Base-by-base conservation (phyloP, 805 yeast species). In the Nematodospora valgi region DNA sequence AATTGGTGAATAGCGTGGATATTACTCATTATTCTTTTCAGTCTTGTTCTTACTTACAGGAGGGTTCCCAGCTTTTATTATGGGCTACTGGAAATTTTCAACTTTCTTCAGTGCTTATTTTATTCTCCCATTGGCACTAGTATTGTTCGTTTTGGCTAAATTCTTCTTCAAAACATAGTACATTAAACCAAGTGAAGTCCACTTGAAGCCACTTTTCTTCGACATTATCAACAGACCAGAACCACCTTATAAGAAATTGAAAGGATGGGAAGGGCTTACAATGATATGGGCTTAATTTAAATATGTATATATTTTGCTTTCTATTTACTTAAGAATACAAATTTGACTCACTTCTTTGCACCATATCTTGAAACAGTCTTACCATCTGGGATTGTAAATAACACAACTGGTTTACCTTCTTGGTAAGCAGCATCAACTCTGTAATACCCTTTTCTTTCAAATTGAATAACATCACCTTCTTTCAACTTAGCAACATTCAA, bases 331-430 rank as follows among this genome's bases (percentile, higher is more conserved):
- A n/a, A n/a, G n/a, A n/a, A n/a, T n/a, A n/a, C n/a, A n/a, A n/a
- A n/a, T n/a, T n/a, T 21, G 5, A 31, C 10, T 45, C 51, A 62
- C 46, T 62, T 62, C 58, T 62, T 62, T 24, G 59, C 46, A 30
- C 61, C 61, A 30, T 54, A 52, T 47, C 49, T 61, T 11, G 63
- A 47, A 20, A 53, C 64, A 33, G 61, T 47, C 68, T 89, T 91
- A 59, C 98, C 98, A 61, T 91, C 98, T 44, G 98, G 98, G 51
- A 91, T 87, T 46, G 96, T 82, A 68, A 84, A 91, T 72, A 91
- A 83, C 33, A 83, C 81, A 44, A 78, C 82, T 44, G 78, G 77
- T 49, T 77, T 68, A 39, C 80, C 84, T 40, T 73, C 77, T 22
- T 66, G 60, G 43, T 71, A 72, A 22, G 73, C 56, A 47, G 40